These are phyloP conservation scores for Cryptococcus wingfieldii DNA, from an alignment of 1,284 basidiomycete genomes.

Conservation along the genomic window DNA sequence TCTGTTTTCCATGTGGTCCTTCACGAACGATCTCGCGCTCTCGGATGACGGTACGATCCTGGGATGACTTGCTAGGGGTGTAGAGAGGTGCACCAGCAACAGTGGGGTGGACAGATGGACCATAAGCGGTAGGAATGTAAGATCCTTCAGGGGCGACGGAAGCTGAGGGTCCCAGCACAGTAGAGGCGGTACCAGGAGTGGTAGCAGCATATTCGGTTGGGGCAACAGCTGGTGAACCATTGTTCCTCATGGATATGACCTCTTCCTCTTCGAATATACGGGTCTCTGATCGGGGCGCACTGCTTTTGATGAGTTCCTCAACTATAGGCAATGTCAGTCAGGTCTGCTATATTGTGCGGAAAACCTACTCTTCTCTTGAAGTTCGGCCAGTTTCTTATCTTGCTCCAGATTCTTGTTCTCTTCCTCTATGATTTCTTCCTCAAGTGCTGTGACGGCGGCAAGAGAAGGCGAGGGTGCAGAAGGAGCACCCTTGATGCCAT, in stretches of 20 bases:
- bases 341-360: neutral
- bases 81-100: conserved; percentile 16
- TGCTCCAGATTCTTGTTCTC: conserved; percentile 35
- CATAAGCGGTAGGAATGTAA: conserved; percentile 7
- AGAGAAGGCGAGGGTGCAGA: conserved; percentile 18
- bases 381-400: conserved; percentile 34
- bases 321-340: conserved; percentile 16
- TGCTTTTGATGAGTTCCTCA: conserved; percentile 31
- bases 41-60: conserved; percentile 29
- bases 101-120: neutral
- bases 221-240: conserved; percentile 4
- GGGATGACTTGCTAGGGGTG: neutral
- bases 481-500: conserved; percentile 37
- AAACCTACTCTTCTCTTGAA: conserved; percentile 38
- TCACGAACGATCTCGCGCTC: conserved; percentile 34
- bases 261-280: conserved; percentile 13
- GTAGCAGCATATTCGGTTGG: conserved; percentile 1
- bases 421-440: conserved; percentile 13
- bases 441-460: conserved; percentile 13
- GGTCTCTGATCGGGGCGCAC: conserved; percentile 2
- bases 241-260: conserved; percentile 5
- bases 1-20: conserved; percentile 22
- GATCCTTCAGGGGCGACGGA: neutral
- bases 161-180: neutral
- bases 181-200: neutral